These are phyloP conservation scores for Penicillium paxilli DNA, from an alignment of 495 filamentous ascomycete genomes.

Conservation along the genomic window DNA sequence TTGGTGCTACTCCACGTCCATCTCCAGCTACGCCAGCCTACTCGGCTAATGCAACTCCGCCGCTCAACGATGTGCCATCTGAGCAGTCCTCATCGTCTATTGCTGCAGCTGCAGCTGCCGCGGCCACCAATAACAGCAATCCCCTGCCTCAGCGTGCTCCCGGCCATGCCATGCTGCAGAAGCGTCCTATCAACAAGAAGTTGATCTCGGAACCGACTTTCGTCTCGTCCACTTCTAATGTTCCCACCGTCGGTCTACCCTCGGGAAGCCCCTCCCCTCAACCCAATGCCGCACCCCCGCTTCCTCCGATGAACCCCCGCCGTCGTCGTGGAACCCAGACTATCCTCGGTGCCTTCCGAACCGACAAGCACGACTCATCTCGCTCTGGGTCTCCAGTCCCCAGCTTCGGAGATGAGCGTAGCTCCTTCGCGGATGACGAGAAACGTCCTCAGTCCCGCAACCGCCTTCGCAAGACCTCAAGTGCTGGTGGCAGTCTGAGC, in stretches of 20 bases:
- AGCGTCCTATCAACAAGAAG: conserved; percentile 68
- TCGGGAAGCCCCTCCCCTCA: conserved; percentile 49
- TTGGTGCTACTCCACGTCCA: conserved; percentile 51
- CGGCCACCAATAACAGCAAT: conserved; percentile 8
- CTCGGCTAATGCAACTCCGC: conserved; percentile 57
- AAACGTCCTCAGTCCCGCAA: conserved; percentile 44
- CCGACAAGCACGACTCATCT: conserved; percentile 34
- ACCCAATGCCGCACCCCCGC: conserved; percentile 27
- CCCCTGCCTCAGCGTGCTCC: conserved; percentile 29
- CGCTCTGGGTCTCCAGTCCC: conserved; percentile 25
- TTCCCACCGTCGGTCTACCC: conserved; percentile 65
- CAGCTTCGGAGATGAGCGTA: conserved; percentile 43
- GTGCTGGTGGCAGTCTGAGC: conserved; percentile 46
- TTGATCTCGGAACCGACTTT: conserved; percentile 85
- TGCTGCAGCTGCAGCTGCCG: conserved; percentile 20
- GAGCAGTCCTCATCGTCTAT: conserved; percentile 24
- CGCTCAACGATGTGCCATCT: conserved; percentile 41
- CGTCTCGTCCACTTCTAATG: conserved; percentile 71
- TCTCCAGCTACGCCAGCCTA: conserved; percentile 52
- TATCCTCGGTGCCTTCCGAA: conserved; percentile 52
- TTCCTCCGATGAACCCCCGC: conserved; percentile 72
- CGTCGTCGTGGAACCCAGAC: conserved; percentile 59
- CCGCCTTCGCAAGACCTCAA: conserved; percentile 54
- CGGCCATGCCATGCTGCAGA: conserved; percentile 41
- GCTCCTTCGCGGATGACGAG: conserved; percentile 54